These are phyloP conservation scores for Yarrowia alimentaria DNA, from an alignment of 805 yeast genomes.

Conservation along the genomic window DNA sequence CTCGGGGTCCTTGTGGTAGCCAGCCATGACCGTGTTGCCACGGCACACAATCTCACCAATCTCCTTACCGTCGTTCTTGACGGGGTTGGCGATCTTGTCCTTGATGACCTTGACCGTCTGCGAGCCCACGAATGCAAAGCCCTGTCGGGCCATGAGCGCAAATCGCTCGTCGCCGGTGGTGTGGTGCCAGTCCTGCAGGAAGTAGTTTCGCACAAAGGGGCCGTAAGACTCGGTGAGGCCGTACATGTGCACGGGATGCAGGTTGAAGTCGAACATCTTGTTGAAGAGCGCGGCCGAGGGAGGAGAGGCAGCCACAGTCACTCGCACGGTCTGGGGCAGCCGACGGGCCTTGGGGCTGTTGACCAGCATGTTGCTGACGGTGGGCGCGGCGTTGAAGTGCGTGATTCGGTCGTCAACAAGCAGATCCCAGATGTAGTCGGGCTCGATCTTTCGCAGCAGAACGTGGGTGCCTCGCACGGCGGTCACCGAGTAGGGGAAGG, in stretches of 20 bases:
- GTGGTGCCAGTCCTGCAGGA: constrained; percentile 38
- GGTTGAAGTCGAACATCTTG: constrained; percentile 38
- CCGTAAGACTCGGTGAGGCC: constrained; percentile 43
- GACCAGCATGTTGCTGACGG: constrained; percentile 40
- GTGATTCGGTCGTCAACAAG: constrained; percentile 36
- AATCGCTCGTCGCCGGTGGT: constrained; percentile 35
- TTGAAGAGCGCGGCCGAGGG: constrained; percentile 40
- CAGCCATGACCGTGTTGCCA: constrained; percentile 39
- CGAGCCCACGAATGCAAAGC: constrained; percentile 39
- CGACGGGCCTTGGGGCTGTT: constrained; percentile 37
- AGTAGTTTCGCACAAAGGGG: constrained; percentile 39
- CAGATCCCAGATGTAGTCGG: constrained; percentile 39
- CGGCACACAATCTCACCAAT: constrained; percentile 41
- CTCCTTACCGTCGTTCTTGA: constrained; percentile 36
- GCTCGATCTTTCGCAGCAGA: constrained; percentile 40
- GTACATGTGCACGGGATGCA: constrained; percentile 40
- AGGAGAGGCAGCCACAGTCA: constrained; percentile 43
- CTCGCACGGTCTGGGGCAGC: constrained; percentile 36
- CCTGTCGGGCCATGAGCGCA: constrained; percentile 40
- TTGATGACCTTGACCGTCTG: constrained; percentile 36
- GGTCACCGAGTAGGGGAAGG: constrained; percentile 42
- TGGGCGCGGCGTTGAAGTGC: constrained; percentile 43
- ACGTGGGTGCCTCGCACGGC: constrained; percentile 42
- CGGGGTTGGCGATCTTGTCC: constrained; percentile 32
- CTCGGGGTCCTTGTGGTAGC: constrained; percentile 39